Percentiles rank a stretch among this genome's conserved stretches.
phyloP scores from a whole-genome alignment of 441 rosid genomes.

The Lepidium campestre region DNA sequence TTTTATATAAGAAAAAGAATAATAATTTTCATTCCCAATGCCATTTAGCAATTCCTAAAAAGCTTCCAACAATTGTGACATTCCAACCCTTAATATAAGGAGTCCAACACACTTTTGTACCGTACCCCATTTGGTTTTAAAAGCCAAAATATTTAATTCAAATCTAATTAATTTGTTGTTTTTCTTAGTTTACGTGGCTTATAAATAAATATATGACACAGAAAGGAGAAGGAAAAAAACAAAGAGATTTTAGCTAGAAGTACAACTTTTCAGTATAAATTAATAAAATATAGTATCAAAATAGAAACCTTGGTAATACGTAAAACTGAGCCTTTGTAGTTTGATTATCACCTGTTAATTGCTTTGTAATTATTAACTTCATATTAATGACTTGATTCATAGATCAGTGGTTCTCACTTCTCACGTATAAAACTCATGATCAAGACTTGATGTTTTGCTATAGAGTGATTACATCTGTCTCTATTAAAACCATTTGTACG shows the following conservation, averaged over 20 bases:
- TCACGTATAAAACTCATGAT: no score
- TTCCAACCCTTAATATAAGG: conserved; percentile 27
- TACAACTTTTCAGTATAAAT: background rate
- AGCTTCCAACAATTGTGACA: conserved; percentile 17
- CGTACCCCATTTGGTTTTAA: conserved; percentile 2
- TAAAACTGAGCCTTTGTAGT: background rate
- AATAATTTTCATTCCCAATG: conserved; percentile 64
- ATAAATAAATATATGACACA: background rate
- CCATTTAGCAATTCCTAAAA: conserved; percentile 40
- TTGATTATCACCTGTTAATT: background rate
- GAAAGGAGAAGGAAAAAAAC: background rate
- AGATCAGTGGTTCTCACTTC: no score
- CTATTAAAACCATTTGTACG: no score
- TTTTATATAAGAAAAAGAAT: background rate
- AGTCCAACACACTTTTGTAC: conserved; percentile 20
- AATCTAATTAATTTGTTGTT: background rate
- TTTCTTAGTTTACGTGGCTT: background rate
- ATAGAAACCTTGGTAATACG: conserved; percentile 4
- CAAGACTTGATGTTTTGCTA: no score
- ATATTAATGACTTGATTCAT: no score
- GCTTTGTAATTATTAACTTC: background rate
- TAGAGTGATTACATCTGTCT: no score
- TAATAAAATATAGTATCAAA: background rate
- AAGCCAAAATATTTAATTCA: background rate
- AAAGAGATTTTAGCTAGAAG: background rate